Evolutionary conservation across 2,329 filamentous ascomycete genomes (phyloP).

Genomic region (Thermoascus crustaceus): DNA sequence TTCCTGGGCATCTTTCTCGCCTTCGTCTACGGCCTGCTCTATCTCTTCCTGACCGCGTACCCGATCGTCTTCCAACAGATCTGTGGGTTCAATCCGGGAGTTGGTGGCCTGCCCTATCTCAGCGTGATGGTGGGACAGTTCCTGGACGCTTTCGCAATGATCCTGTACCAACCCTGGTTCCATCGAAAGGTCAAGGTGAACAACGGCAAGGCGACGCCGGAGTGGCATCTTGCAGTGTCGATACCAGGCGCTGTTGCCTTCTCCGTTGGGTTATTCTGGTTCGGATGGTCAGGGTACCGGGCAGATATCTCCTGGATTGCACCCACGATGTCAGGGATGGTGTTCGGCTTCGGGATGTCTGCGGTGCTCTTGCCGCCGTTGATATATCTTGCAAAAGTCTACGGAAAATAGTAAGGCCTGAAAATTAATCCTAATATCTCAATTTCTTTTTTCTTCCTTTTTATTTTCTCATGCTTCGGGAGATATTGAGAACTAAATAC

Average conservation of each 20-base stretch:
- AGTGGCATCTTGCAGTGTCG: constrained; percentile 42
- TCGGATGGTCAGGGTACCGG: constrained; percentile 47
- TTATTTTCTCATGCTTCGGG: too few species aligned
- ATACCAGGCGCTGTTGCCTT: constrained; percentile 40
- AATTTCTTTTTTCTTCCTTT: too few species aligned
- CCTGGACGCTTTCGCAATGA: constrained; percentile 24
- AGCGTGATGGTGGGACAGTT: constrained; percentile 32
- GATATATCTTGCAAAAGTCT: too few species aligned
- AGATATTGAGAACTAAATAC: constrained; percentile 29
- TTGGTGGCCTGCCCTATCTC: constrained; percentile 37
- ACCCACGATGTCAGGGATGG: constrained; percentile 19
- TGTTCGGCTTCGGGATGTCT: constrained; percentile 29
- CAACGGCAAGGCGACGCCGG: constrained; percentile 48
- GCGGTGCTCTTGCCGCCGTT: constrained; percentile 26
- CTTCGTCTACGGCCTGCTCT: constrained; percentile 40
- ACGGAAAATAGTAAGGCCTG: too few species aligned
- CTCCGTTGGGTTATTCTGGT: constrained; percentile 47
- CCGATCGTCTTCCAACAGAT: constrained; percentile 38
- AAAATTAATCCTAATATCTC: too few species aligned
- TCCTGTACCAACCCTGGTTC: constrained; percentile 22
- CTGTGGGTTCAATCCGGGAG: constrained; percentile 35
- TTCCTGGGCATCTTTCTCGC: constrained; percentile 38
- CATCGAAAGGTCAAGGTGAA: constrained; percentile 29
- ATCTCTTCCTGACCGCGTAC: constrained; percentile 42
- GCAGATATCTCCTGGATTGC: constrained; percentile 29